These are phyloP conservation scores for Diplosphaera chodatii DNA, from an alignment of 139 green algal species.

Conservation along the genomic window DNA sequence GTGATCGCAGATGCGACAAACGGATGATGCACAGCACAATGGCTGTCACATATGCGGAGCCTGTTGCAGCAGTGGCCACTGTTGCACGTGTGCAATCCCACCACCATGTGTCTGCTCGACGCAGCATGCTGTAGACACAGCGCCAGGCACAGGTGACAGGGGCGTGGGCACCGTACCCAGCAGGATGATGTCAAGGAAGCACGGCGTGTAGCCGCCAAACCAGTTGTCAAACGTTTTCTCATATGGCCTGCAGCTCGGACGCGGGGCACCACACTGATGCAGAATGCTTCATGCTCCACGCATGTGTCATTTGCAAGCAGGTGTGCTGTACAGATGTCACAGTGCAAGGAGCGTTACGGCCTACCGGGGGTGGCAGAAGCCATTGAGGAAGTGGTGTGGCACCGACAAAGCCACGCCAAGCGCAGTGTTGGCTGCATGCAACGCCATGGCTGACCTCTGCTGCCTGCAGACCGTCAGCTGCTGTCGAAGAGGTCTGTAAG, in stretches of 20 bases:
- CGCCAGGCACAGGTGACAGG: too few relatives aligned
- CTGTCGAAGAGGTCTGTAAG: too few relatives aligned
- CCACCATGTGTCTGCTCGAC: not conserved
- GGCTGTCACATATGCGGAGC: slow-evolving; percentile 11
- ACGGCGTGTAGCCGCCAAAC: slow-evolving; percentile 23
- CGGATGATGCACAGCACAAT: slow-evolving; percentile 10
- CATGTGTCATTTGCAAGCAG: too few relatives aligned
- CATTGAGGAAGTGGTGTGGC: not conserved
- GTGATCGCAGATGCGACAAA: not conserved
- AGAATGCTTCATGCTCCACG: not conserved
- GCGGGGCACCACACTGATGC: not conserved
- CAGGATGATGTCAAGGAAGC: slow-evolving; percentile 25
- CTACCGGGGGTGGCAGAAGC: not conserved
- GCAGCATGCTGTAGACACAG: not conserved
- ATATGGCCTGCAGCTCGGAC: not conserved
- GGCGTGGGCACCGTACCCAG: slow-evolving; percentile 7
- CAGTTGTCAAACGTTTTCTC: slow-evolving; percentile 3
- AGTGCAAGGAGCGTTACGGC: too few relatives aligned
- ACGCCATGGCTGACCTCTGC: too few relatives aligned
- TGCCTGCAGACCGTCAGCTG: too few relatives aligned
- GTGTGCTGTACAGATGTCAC: too few relatives aligned
- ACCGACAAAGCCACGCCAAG: not conserved
- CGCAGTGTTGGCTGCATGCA: not conserved
- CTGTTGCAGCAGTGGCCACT: slow-evolving; percentile 12
- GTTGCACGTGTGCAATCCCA: not conserved